Conservation (phyloP, 202 grass and related monocot species). For the Setaria italica region DNA sequence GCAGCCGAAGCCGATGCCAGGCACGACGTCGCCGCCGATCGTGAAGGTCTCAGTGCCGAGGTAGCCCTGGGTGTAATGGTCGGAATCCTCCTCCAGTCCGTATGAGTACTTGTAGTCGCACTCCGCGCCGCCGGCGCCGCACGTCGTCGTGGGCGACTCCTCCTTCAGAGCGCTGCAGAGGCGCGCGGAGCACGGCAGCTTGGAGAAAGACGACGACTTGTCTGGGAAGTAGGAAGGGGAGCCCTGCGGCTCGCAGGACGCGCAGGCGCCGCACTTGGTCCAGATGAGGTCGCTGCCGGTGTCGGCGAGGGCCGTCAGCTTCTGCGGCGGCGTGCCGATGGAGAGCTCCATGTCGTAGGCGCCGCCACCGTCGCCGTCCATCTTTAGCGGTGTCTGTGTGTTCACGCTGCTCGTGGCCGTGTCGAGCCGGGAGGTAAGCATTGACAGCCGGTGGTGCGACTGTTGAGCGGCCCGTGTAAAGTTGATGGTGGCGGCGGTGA, state of each 20-base stretch:
- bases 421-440: background rate
- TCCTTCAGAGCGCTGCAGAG: background rate
- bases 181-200: background rate
- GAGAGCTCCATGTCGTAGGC: conserved; percentile 27
- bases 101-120: background rate
- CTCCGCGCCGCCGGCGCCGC: background rate
- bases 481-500: background rate
- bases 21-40: background rate
- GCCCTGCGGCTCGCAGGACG: background rate
- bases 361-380: background rate
- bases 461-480: background rate
- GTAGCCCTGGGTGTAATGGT: conserved; percentile 16
- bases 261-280: conserved; percentile 22
- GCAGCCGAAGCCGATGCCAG: conserved; percentile 49
- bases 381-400: background rate
- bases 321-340: conserved; percentile 6
- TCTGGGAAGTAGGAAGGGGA: conserved; percentile 14
- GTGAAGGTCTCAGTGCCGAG: conserved; percentile 45
- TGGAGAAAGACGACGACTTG: conserved; percentile 30
- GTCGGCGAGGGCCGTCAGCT: background rate
- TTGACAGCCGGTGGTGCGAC: background rate
- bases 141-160: accelerated
- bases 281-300: conserved; percentile 44
- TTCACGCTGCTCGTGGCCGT: background rate
- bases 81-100: background rate